Base-by-base conservation (phyloP, 192 early-diverging fungal genomes). In the Diversispora eburnea region DNA sequence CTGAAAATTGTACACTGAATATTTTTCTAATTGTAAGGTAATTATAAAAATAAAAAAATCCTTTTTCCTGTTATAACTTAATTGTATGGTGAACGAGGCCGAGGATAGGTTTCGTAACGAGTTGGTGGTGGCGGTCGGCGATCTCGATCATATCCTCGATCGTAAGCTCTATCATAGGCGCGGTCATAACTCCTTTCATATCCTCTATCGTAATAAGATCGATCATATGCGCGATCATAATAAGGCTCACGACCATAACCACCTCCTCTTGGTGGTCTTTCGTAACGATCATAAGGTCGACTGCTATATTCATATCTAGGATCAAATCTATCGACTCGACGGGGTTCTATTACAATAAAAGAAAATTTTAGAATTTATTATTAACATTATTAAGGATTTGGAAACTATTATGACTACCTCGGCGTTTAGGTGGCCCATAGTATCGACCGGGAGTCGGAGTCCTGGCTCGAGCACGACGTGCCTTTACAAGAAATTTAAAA, bases 401-500 rank as follows among this genome's bases (percentile, higher is more conserved):
- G 8, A 54, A 13, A 13, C 4, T 2, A 7, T 66, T n/a, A 19
- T 41, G 52, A 67, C 63, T 78, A 79, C 84, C 79, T 78, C 74
- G 77, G 62, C 89, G 77, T 67, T 90, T 91, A 59, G 90, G 89
- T 48, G 91, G 90, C 22, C 92, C 92, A 76, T 86, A 85, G 81
- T 93, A 93, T 25, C 84, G 85, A 15, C 92, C 92, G 58, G 92
- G 92, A 57, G 92, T 93, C 43, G 92, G 92, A 33, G 90, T 89
- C 64, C 92, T 81, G 6, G 92, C 85, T 58, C 87, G 75, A 52
- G 80, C 76, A 54, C 92, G 83, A 67, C 87, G 88, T 48, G 92
- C 92, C 89, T 91, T 67, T 4, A 48, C 39, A 48, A 63, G 41
- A 46, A 80, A 20, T 59, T 9, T 9, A 62, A 49, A 13, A 57